Base-by-base conservation (phyloP, 1,139 yeast genomes). In the Taphrina communis region DNA sequence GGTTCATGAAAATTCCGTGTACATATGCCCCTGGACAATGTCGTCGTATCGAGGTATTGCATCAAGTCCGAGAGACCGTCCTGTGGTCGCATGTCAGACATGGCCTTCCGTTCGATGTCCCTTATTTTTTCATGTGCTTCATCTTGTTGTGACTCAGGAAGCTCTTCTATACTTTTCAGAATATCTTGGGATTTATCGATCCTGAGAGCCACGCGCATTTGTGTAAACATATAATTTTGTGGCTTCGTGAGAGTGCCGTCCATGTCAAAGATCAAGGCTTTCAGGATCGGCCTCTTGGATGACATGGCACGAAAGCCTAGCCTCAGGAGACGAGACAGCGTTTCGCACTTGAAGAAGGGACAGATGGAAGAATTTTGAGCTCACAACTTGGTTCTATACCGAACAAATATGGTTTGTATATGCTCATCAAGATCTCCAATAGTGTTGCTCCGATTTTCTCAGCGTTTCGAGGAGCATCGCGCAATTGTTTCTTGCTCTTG, bases 231-330 rank as follows among this genome's bases (percentile, higher is more conserved):
- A 48, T 65, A 65, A 8, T 57, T 65, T 75, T 86, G 89, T 0
- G 90, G 89, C 36, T 83, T 78, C 72, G 88, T 85, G 65, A 87
- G 74, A 0, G 90, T 87, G 6, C 90, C 90, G 73, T 87, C 90
- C 90, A 87, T 86, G 72, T 87, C 90, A 73, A 87, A 87, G 0
- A 87, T 80, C 5, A 87, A 75, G 0, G 88, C 89, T 61, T 78
- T 79, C 55, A 65, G 38, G n/a, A 46, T 21, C 6, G 65, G 65
- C 19, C 65, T 51, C 19, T 25, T 4, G 8, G 36, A 4, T 50
- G 48, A 44, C 48, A 44, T 44, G 48, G 19, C 48, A 44, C 48
- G 48, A 44, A 44, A 8, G 8, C 48, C 48, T n/a, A 17, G n/a
- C 2, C 19, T n/a, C 2, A 44, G 19, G 9, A n/a, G n/a, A 6